Evolutionary conservation across 306 rosid species (phyloP), one percentile per base, ranked within the genome.

Genomic region (Herpetospermum pedunculosum): DNA sequence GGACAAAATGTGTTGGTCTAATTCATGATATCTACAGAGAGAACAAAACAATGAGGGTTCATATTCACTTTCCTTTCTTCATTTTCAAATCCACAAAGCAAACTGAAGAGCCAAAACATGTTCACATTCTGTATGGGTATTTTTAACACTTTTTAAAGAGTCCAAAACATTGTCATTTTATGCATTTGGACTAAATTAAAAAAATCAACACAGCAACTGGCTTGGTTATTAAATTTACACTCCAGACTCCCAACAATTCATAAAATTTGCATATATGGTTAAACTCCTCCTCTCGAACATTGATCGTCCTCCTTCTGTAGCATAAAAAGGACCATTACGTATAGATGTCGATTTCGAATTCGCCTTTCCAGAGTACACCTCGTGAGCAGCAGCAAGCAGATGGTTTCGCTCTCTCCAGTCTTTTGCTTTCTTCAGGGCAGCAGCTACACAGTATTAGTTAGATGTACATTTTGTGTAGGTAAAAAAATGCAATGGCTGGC

Each of bases 381-480:
- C n/a, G 26, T 63, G 30, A 53, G 21, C 68, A 59, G 63, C 68
- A 59, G 37, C 50, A 40, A 40, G 72, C 50, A 57, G 64, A 57
- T 28, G 46, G 46, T 63, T 35, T 35, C 26, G 0, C 68, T 57
- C 37, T 57, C 64, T 15, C 50, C 72, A 21, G 47, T n/a, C 29
- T 64, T 55, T 64, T 34, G 70, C 48, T 64, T 38, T 11, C 16
- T 9, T 48, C 6, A 37, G 4, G 34, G 71, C 18, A 58, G 44
- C 41, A 40, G 52, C 54, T 46, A 70, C 57, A 70, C 74, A 77
- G 74, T 62, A 53, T 78, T 78, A 37, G 83, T 73, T 81, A 55
- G 78, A 80, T 84, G 79, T 83, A 78, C 90, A 79, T 79, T 64
- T 83, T 87, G 83, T 79, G 62, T 80, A 75, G 76, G 85, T 81